Evolutionary conservation across 106 monocot genomes (phyloP).

Genomic region (Cymbidium sinense): DNA sequence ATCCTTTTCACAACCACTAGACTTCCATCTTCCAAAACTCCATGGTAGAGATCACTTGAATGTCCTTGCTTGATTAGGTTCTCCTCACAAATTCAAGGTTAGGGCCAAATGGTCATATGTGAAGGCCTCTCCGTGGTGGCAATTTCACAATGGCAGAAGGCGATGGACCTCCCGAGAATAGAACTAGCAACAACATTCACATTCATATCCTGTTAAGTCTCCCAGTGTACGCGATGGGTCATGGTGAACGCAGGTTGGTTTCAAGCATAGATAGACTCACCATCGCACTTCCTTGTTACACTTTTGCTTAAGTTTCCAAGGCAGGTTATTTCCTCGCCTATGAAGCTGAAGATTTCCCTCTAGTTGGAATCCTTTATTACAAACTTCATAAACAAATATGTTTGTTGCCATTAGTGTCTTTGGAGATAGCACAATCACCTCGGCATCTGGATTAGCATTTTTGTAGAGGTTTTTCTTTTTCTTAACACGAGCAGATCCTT

Average conservation of each 20-base stretch:
- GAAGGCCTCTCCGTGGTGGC: no score
- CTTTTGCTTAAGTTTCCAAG: conserved; percentile 91
- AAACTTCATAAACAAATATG: conserved; percentile 78
- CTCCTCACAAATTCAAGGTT: no score
- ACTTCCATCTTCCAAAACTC: no score
- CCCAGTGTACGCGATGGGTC: conserved; percentile 81
- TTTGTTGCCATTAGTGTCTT: conserved; percentile 82
- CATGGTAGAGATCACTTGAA: no score
- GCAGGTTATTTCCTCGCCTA: conserved; percentile 80
- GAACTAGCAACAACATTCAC: no score
- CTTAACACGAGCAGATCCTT: conserved; percentile 20
- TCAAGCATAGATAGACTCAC: conserved; percentile 77
- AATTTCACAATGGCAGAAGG: no score
- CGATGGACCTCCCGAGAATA: no score
- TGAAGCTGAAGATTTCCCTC: conserved; percentile 88
- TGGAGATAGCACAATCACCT: conserved; percentile 78
- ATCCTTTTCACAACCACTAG: no score
- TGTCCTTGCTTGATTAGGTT: no score
- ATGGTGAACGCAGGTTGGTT: conserved; percentile 77
- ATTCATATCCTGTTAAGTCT: conserved; percentile 90
- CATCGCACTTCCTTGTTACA: conserved; percentile 45
- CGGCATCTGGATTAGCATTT: conserved; percentile 71
- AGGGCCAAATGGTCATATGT: no score
- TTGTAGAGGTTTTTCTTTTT: conserved; percentile 56
- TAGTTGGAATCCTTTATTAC: conserved; percentile 81